Evolutionary conservation across 257 asterid species (phyloP).

Genomic region (Rehmannia glutinosa): DNA sequence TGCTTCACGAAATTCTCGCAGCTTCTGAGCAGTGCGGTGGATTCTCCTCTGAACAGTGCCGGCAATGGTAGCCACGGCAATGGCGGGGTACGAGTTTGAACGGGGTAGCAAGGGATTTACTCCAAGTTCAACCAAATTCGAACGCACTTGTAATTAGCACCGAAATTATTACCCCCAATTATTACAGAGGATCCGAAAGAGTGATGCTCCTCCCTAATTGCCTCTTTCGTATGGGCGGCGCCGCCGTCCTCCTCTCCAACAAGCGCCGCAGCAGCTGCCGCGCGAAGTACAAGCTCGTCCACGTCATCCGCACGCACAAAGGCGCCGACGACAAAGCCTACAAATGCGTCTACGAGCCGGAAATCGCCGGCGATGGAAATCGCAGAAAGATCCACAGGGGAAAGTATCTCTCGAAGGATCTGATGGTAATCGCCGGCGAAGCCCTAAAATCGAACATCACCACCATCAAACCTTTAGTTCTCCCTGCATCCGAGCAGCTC

Average conservation of each 20-base stretch:
- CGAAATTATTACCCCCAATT: constrained; percentile 61
- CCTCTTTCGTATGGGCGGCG: constrained; percentile 74
- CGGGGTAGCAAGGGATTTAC: too few species aligned
- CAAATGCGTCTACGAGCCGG: constrained; percentile 62
- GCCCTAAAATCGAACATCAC: too few species aligned
- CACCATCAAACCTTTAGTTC: constrained; percentile 39
- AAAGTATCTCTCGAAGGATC: too few species aligned
- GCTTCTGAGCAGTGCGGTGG: too few species aligned
- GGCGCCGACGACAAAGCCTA: constrained; percentile 69
- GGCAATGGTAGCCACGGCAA: too few species aligned
- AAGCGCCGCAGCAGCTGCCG: constrained; percentile 33
- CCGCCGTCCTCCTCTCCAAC: constrained; percentile 69
- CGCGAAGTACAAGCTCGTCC: constrained; percentile 58
- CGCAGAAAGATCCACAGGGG: too few species aligned
- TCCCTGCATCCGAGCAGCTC: constrained; percentile 61
- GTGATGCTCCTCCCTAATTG: constrained; percentile 68
- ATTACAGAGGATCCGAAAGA: constrained; percentile 69
- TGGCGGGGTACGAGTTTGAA: too few species aligned
- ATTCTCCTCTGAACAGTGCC: too few species aligned
- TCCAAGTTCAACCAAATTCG: too few species aligned
- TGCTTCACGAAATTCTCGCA: too few species aligned
- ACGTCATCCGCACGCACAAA: constrained; percentile 60
- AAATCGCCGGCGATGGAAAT: constrained; percentile 44
- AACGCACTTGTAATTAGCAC: constrained; percentile 67
- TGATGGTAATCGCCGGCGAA: too few species aligned